Base-by-base conservation (phyloP, 225 moss, liverwort and hornwort genomes). In the Anthoceros angustus region DNA sequence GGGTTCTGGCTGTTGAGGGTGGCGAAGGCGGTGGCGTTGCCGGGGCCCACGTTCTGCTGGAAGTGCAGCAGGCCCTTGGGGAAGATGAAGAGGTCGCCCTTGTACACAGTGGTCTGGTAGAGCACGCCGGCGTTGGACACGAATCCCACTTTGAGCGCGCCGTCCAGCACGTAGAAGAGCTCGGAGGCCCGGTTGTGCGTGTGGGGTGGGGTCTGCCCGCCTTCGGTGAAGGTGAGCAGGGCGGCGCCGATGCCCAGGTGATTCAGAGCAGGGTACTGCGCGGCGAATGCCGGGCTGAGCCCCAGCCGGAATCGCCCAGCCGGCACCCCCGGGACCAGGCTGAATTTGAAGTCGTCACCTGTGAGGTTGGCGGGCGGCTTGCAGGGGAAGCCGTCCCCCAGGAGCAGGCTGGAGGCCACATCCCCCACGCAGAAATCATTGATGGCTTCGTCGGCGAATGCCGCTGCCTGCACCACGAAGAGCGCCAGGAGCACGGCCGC, bases 291-390 rank as follows among this genome's bases (percentile, higher is more conserved):
- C 10, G 55, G 55, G 55, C 55, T 55, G 8, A 55, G 18, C n/a
- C 55, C 55, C 55, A 55, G 14, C 55, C 55, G n/a, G 55, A 55
- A 15, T 8, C 55, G 55, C 16, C 55, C 55, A 23, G 5, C 55
- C 16, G 55, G 55, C 7, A 20, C n/a, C 8, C n/a, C 55, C 8
- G 55, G 55, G n/a, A 55, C 55, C 18, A 55, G 10, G 55, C 55
- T 55, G 55, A 55, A 55, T 20, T 55, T 55, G 55, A 55, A 55
- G 55, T 55, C 55, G 55, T 55, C n/a, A 23, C 55, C 55, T 18
- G 55, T 55, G 55, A 55, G n/a, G 55, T 23, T 55, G 55, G 55
- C 55, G 0, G 18, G n/a, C n/a, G 55, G 55, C 55, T 55, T 55
- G 32, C 32, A 32, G 1, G 32, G 32, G 4, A 32, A 32, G 32